Evolutionary conservation across 805 yeast species (phyloP).

Genomic region (Metschnikowia aberdeeniae): DNA sequence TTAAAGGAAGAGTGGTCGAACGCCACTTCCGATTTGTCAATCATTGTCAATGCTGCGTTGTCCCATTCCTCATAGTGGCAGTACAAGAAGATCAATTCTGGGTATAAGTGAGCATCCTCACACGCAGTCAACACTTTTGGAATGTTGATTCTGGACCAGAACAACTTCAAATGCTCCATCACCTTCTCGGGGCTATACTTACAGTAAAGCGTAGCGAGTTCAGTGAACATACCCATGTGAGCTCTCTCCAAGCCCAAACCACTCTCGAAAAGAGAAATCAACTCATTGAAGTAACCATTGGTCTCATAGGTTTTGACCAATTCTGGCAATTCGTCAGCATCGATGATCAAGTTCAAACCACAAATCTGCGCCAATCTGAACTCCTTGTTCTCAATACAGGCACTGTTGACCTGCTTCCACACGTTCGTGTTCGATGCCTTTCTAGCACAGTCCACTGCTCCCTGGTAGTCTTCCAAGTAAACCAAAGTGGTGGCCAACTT

Average conservation of each 20-base stretch:
- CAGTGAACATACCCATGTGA: slow-evolving; percentile 99
- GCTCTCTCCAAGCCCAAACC: slow-evolving; percentile 97
- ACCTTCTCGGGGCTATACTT: slow-evolving; percentile 87
- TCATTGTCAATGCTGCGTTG: slow-evolving; percentile 94
- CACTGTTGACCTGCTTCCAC: slow-evolving; percentile 97
- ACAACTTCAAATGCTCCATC: slow-evolving; percentile 93
- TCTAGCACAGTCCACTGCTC: slow-evolving; percentile 98
- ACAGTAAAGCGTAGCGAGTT: slow-evolving; percentile 83
- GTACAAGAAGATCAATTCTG: slow-evolving; percentile 91
- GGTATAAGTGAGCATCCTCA: slow-evolving; percentile 92
- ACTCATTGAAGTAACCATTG: slow-evolving; percentile 87
- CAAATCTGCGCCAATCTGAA: slow-evolving; percentile 97
- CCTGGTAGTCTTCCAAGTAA: slow-evolving; percentile 85
- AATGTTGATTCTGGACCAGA: slow-evolving; percentile 97
- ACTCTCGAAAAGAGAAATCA: slow-evolving; percentile 88
- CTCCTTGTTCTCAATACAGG: slow-evolving; percentile 92
- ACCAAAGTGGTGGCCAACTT: slow-evolving; percentile 96
- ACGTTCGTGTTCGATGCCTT: slow-evolving; percentile 91
- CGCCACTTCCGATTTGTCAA: slow-evolving; percentile 88
- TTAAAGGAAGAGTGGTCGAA: slow-evolving; percentile 93
- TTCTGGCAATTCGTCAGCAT: slow-evolving; percentile 94
- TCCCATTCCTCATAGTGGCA: slow-evolving; percentile 99
- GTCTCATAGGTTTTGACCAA: slow-evolving; percentile 82
- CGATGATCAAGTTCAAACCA: slow-evolving; percentile 94
- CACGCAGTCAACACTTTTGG: slow-evolving; percentile 95